phyloP scores from a whole-genome alignment of 106 monocot genomes.

The Iris macrosiphon region DNA sequence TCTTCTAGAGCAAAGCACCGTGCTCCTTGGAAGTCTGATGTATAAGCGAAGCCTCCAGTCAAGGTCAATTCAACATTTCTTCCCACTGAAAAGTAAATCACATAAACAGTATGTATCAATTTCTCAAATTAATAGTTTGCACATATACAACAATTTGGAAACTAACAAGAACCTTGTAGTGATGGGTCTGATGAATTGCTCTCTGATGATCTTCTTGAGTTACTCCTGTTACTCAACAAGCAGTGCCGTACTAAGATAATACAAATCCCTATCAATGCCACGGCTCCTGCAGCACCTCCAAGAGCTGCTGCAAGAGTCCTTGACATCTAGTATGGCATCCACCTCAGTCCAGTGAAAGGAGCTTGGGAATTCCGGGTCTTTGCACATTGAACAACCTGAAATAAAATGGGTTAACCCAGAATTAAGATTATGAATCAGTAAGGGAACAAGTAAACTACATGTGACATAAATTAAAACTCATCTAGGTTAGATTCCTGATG shows the following conservation, averaged over 20 bases:
- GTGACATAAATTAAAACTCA: neutral
- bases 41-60: constrained; percentile 26
- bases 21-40: constrained; percentile 32
- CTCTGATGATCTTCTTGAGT: constrained; percentile 48
- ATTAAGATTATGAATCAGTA: neutral
- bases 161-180: constrained; percentile 65
- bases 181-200: constrained; percentile 67
- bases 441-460: neutral
- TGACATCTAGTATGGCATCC: constrained; percentile 54
- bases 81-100: constrained; percentile 24
- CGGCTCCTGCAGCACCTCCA: constrained; percentile 67
- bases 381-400: constrained; percentile 47
- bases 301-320: constrained; percentile 60
- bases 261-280: constrained; percentile 49
- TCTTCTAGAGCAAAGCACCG: constrained; percentile 59
- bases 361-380: constrained; percentile 9
- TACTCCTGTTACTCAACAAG: constrained; percentile 15
- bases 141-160: too few species aligned
- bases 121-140: too few species aligned
- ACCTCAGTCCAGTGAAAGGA: constrained; percentile 19
- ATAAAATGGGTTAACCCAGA: neutral
- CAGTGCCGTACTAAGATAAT: constrained; percentile 23
- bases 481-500: too few species aligned
- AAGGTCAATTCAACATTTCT: constrained; percentile 32
- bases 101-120: too few species aligned